These are phyloP conservation scores for Pinus tabuliformis DNA, from an alignment of 75 land plant genomes.

Conservation along the genomic window DNA sequence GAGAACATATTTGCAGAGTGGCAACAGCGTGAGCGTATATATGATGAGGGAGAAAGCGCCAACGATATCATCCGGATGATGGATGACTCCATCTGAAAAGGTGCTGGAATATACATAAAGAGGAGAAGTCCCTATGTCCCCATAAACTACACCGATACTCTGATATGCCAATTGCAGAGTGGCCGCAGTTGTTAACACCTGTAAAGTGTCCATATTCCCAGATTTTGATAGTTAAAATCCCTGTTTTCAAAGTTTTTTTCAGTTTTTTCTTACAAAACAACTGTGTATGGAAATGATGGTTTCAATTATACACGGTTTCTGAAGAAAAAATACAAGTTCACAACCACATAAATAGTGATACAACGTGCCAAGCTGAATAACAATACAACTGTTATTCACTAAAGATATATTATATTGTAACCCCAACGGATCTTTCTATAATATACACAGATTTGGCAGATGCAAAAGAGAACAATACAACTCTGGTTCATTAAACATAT, in stretches of 20 bases:
- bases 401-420: too few relatives aligned
- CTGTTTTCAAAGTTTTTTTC: too few relatives aligned
- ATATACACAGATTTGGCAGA: too few relatives aligned
- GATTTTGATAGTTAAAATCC: too few relatives aligned
- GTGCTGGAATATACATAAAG: slow-evolving; percentile 49
- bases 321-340: too few relatives aligned
- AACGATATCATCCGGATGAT: slow-evolving; percentile 31
- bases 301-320: too few relatives aligned
- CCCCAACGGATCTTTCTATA: too few relatives aligned
- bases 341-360: slow-evolving; percentile 1
- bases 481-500: too few relatives aligned
- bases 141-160: slow-evolving; percentile 51
- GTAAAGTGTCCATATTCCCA: neutral
- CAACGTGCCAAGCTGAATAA: neutral
- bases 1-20: slow-evolving; percentile 72
- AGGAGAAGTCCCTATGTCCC: slow-evolving; percentile 62
- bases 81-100: slow-evolving; percentile 12
- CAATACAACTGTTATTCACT: too few relatives aligned
- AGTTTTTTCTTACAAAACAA: too few relatives aligned
- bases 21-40: slow-evolving; percentile 55
- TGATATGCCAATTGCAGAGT: slow-evolving; percentile 35
- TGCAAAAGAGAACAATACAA: too few relatives aligned
- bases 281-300: too few relatives aligned
- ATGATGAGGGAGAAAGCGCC: slow-evolving; percentile 71
- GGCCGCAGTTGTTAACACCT: slow-evolving; percentile 10